phyloP scores from a whole-genome alignment of 1,284 basidiomycete genomes.

The Boletus sp. region DNA sequence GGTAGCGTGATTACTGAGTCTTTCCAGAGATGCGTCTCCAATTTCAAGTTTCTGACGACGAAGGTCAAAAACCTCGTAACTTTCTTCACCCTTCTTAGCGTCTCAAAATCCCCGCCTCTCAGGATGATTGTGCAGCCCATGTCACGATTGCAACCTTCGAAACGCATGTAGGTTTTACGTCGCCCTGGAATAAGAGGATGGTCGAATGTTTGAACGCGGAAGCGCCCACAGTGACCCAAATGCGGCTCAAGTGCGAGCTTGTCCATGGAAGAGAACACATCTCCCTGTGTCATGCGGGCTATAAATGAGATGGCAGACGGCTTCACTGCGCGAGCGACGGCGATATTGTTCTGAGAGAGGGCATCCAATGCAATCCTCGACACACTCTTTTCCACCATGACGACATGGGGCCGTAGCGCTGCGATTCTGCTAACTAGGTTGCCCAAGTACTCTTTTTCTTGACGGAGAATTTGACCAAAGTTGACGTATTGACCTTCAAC shows the following conservation, averaged over 20 bases:
- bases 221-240: conserved; percentile 88
- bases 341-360: conserved; percentile 86
- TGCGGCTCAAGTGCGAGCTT: conserved; percentile 90
- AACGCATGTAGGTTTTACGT: conserved; percentile 96
- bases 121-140: conserved; percentile 95
- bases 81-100: conserved; percentile 86
- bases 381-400: conserved; percentile 92
- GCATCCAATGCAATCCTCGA: conserved; percentile 91
- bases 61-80: conserved; percentile 92
- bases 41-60: conserved; percentile 88
- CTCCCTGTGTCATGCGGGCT: conserved; percentile 92
- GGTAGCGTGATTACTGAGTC: conserved; percentile 89
- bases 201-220: conserved; percentile 93
- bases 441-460: conserved; percentile 94
- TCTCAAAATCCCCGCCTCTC: conserved; percentile 85
- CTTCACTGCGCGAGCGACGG: conserved; percentile 92
- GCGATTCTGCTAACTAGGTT: conserved; percentile 90
- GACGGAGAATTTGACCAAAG: conserved; percentile 89
- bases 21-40: conserved; percentile 95
- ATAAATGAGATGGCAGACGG: conserved; percentile 86
- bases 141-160: conserved; percentile 91
- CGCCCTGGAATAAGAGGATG: conserved; percentile 89
- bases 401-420: conserved; percentile 89
- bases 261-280: conserved; percentile 95
- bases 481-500: conserved; percentile 95